Evolutionary conservation across 805 yeast species (phyloP), one percentile per base, ranked within the genome.

Genomic region (Lipomyces starkeyi): DNA sequence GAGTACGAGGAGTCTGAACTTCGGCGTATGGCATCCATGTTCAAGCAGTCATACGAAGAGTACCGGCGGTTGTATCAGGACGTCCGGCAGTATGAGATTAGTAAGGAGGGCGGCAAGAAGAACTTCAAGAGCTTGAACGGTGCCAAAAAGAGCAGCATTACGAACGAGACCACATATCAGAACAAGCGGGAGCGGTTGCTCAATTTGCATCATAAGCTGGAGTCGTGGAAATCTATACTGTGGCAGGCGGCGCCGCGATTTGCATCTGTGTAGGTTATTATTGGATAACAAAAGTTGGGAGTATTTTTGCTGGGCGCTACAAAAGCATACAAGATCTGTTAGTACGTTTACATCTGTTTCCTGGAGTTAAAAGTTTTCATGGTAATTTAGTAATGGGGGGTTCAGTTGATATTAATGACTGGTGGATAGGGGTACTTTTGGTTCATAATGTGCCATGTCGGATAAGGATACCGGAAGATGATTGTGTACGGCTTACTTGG

Each of bases 191-290:
- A 69, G 35, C 47, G 56, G 32, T 56, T 69, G 27, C 57, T 69
- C 47, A 59, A 61, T 25, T 29, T 69, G 59, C 72, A 69, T 60
- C 63, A 61, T 29, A 63, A 68, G 58, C 60, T 69, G 27, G 71
- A 63, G 58, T 40, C 60, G 7, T 69, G 72, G 72, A 69, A 69
- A 34, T 29, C 57, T 14, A 54, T 57, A 5, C 47, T 69, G 17
- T 69, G 72, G 72, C 61, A 57, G 22, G 72, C 71, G 11, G 72
- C 71, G 27, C 67, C 69, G 25, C 64, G 61, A 54, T 53, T 22
- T 25, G 25, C 53, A 40, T 22, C 60, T 32, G 60, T 25, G n/a
- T 32, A 34, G 40, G 61, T 9, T 58, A 37, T 17, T 58, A 17
- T 37, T 57, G 20, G 58, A 29, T 20, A 11, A 17, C 25, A 22